A percentile compares a stretch with the other conserved stretches of the same genome.
Conservation (phyloP, 2,329 filamentous ascomycete genomes). For the Calonectria leucothoes region DNA sequence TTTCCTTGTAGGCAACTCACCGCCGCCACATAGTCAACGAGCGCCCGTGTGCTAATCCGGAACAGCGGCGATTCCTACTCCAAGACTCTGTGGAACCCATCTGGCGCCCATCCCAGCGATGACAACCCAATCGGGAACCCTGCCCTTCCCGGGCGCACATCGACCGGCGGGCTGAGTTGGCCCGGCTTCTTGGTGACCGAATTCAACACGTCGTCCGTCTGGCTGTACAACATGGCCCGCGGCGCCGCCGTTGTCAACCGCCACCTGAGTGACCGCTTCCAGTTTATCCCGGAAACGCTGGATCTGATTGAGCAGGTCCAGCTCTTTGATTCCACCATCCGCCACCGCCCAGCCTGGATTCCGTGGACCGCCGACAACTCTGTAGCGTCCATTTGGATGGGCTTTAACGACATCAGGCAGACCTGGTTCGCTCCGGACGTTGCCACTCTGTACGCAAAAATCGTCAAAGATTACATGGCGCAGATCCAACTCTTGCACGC, state of each 20-base stretch:
- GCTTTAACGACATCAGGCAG: conserved; percentile 2
- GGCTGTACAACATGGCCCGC: conserved; percentile 7
- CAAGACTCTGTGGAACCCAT: conserved; percentile 2
- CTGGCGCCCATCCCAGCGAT: not conserved
- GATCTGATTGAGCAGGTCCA: conserved; percentile 2
- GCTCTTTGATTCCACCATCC: conserved; percentile 6
- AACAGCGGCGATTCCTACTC: conserved; percentile 14
- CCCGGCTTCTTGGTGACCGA: conserved; percentile 4
- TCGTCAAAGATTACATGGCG: not conserved
- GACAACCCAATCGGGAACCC: conserved; percentile 3
- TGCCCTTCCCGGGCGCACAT: not conserved
- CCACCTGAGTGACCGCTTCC: not conserved
- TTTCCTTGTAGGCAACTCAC: conserved; percentile 1
- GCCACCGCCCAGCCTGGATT: not conserved
- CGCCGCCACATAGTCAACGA: not conserved
- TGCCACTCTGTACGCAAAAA: not conserved
- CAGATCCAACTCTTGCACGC: conserved; percentile 4
- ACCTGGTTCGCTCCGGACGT: not conserved
- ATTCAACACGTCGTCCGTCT: not conserved
- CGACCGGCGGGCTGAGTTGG: conserved; percentile 1
- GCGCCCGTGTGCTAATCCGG: not conserved
- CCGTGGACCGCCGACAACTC: conserved; percentile 8
- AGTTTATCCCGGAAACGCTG: not conserved
- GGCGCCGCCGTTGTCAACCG: not conserved
- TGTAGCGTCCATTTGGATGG: conserved; percentile 9